These are phyloP conservation scores for Pleurostoma richardsiae DNA, from an alignment of 2,329 filamentous ascomycete species.

Conservation along the genomic window DNA sequence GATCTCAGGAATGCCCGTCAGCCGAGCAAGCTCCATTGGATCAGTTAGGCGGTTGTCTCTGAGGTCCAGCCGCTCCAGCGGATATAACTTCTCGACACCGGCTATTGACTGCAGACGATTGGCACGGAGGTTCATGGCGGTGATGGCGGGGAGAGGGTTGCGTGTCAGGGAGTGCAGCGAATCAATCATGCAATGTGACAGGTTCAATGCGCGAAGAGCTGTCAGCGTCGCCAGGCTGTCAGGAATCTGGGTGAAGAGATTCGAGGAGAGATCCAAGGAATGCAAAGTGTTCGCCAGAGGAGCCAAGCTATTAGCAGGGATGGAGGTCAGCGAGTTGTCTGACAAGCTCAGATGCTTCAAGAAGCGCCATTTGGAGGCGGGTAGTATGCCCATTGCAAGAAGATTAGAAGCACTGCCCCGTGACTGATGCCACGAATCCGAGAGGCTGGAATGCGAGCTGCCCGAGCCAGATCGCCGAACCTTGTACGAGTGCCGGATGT, in stretches of 20 bases:
- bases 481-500: conserved; percentile 65
- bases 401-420: conserved; percentile 76
- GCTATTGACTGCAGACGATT: conserved; percentile 85
- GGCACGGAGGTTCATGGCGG: conserved; percentile 81
- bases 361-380: conserved; percentile 90
- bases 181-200: conserved; percentile 97
- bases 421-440: conserved; percentile 59
- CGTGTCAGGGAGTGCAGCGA: conserved; percentile 82
- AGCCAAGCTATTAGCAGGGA: conserved; percentile 68
- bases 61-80: conserved; percentile 84
- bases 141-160: conserved; percentile 87
- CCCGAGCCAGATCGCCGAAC: conserved; percentile 84
- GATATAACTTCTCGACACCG: conserved; percentile 82
- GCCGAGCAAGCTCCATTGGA: conserved; percentile 79
- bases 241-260: conserved; percentile 90
- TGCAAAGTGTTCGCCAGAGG: conserved; percentile 85
- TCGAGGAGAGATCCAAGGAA: conserved; percentile 87
- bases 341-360: conserved; percentile 85
- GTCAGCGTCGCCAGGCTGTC: conserved; percentile 84
- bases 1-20: conserved; percentile 88
- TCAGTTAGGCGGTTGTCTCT: conserved; percentile 90
- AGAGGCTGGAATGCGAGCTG: conserved; percentile 80
- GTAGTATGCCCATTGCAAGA: conserved; percentile 64
- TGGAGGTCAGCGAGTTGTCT: conserved; percentile 82
- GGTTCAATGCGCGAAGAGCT: conserved; percentile 83